phyloP scores from a whole-genome alignment of 345 rosid genomes.

The Moricandia arvensis region DNA sequence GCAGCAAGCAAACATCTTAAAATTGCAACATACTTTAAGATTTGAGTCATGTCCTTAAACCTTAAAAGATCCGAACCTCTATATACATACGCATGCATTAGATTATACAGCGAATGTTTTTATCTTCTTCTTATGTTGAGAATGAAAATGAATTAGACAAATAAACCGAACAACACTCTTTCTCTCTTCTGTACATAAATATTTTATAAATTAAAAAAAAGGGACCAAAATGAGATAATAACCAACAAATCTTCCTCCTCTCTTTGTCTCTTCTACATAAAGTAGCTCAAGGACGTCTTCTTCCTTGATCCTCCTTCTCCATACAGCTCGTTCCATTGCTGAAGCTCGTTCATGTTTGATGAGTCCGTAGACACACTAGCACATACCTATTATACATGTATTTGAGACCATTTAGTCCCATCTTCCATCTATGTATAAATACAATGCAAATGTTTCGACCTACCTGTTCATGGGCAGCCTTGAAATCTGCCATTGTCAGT shows the following conservation, averaged over 20 bases:
- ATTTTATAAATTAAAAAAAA: constrained; percentile 23
- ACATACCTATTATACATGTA: constrained; percentile 58
- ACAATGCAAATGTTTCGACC: not conserved
- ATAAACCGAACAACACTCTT: constrained; percentile 21
- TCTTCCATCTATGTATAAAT: not conserved
- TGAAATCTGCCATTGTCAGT: constrained; percentile 79
- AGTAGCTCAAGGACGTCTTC: constrained; percentile 85
- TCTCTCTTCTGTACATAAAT: constrained; percentile 32
- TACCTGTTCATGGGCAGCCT: constrained; percentile 94
- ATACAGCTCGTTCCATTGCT: constrained; percentile 93
- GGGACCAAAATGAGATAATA: constrained; percentile 29
- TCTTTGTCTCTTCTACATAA: constrained; percentile 62
- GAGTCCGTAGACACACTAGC: constrained; percentile 99
- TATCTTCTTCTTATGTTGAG: constrained; percentile 19
- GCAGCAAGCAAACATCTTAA: too few species aligned
- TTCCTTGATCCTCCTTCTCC: constrained; percentile 99
- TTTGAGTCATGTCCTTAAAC: not conserved
- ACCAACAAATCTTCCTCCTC: constrained; percentile 19
- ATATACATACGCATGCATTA: constrained; percentile 24
- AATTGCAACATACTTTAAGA: too few species aligned
- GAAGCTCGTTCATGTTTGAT: constrained; percentile 84
- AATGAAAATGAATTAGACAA: constrained; percentile 37
- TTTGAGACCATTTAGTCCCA: not conserved
- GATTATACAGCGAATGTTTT: constrained; percentile 36
- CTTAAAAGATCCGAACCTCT: constrained; percentile 23